phyloP scores from a whole-genome alignment of 495 filamentous ascomycete genomes.

The Rusavskia elegans region DNA sequence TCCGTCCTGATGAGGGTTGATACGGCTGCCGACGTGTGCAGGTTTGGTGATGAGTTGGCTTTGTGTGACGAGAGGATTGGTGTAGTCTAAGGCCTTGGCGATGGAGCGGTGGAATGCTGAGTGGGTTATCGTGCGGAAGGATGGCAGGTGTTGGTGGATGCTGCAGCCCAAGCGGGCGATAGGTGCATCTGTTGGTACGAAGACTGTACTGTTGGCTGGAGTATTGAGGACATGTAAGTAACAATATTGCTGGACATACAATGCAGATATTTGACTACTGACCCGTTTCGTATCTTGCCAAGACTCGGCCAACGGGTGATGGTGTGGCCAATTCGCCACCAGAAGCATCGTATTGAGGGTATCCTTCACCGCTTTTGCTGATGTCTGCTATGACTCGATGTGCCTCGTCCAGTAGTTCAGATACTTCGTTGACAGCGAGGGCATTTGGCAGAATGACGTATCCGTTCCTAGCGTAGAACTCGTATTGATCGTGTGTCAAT shows the following conservation, averaged over 20 bases:
- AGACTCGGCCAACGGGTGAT: not conserved
- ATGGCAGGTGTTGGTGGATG: not conserved
- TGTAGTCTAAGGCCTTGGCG: not conserved
- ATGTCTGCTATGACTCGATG: not conserved
- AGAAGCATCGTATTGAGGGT: not conserved
- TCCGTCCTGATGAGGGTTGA: conserved; percentile 2
- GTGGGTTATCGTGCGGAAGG: not conserved
- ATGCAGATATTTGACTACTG: not conserved
- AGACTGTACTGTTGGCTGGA: not conserved
- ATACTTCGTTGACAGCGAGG: not conserved
- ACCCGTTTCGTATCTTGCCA: not conserved
- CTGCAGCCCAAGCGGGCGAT: not conserved
- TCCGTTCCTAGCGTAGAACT: not conserved
- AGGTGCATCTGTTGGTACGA: not conserved
- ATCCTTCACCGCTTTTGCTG: not conserved
- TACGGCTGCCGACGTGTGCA: not conserved
- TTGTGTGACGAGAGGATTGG: conserved; percentile 1
- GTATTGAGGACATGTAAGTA: not conserved
- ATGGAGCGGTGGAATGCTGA: not conserved
- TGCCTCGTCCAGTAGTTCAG: not conserved
- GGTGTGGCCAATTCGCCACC: not conserved
- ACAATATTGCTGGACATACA: not conserved
- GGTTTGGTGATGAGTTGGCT: not conserved
- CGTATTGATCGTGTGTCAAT: not conserved
- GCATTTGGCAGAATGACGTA: not conserved